These are phyloP conservation scores for Gardenia jasminoides DNA, from an alignment of 257 asterid species.

Conservation along the genomic window DNA sequence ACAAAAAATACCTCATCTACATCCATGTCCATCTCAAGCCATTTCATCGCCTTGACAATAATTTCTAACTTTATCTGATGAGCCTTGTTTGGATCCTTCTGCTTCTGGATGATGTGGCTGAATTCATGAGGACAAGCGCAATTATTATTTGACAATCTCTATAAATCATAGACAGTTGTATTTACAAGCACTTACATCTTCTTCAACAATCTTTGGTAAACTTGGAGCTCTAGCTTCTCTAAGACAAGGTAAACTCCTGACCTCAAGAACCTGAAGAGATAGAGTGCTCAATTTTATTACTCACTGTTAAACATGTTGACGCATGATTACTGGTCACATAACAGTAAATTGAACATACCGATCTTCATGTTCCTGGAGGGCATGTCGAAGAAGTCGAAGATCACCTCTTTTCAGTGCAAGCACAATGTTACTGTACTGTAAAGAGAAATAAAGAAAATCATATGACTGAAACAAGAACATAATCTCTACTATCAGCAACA, in stretches of 20 bases:
- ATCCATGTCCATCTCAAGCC: constrained; percentile 93
- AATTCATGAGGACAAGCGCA: constrained; percentile 11
- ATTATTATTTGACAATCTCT: neutral
- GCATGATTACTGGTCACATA: neutral
- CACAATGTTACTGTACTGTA: constrained; percentile 75
- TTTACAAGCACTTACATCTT: constrained; percentile 59
- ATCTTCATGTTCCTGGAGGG: constrained; percentile 87
- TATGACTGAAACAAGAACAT: constrained; percentile 8
- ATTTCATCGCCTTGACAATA: constrained; percentile 78
- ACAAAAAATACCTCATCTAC: constrained; percentile 84
- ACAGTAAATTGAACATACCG: constrained; percentile 43
- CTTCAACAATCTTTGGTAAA: constrained; percentile 83
- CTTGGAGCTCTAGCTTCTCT: constrained; percentile 97
- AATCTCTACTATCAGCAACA: neutral
- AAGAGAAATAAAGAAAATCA: constrained; percentile 13
- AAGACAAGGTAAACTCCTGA: constrained; percentile 92
- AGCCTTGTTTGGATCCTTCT: constrained; percentile 76
- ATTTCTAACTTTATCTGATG: constrained; percentile 90
- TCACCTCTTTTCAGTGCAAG: constrained; percentile 91
- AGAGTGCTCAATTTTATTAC: constrained; percentile 11
- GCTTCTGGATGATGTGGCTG: constrained; percentile 82
- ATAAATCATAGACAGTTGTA: constrained; percentile 1
- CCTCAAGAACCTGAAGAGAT: constrained; percentile 69
- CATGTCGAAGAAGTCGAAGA: constrained; percentile 83
- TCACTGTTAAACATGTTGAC: neutral